Base-by-base conservation (phyloP, 257 asterid species). In the Plectranthus barbatus region DNA sequence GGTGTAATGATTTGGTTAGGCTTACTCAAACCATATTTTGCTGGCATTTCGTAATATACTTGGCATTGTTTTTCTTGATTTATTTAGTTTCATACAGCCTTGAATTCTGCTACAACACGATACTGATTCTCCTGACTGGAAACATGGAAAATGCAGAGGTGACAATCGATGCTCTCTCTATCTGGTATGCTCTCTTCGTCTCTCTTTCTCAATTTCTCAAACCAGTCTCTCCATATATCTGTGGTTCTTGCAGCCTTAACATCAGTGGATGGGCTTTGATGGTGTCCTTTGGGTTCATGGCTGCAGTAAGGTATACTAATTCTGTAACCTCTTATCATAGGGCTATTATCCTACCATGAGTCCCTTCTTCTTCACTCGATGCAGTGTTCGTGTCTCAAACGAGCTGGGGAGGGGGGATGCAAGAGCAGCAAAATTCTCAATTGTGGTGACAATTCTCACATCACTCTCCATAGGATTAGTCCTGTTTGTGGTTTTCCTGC, bases 1-100 rank as follows among this genome's bases (percentile, higher is more conserved):
- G 91, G 96, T 67, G 80, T 76, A 33, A 87, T 87, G 94, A 24
- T 87, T 10, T 87, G 94, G 94, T 87, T 51, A 77, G 75, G 11
- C 49, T n/a, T n/a, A n/a, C n/a, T n/a, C n/a, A n/a, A n/a, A n/a
- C n/a, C n/a, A n/a, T n/a, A n/a, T n/a, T n/a, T n/a, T n/a, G n/a
- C n/a, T n/a, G n/a, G n/a, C n/a, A n/a, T n/a, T n/a, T n/a, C n/a
- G n/a, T n/a, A n/a, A n/a, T n/a, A n/a, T n/a, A n/a, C n/a, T n/a
- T n/a, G n/a, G n/a, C n/a, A n/a, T n/a, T 36, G 41, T 8, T 74
- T 17, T 39, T 45, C 6, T 7, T 31, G 15, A 29, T 42, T 10
- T 47, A 4, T 2, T 49, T 3, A 48, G 17, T 34, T 44, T 56
- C 55, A 46, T 31, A 31, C 71, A 87, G 91, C 66, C 80, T 87